These are phyloP conservation scores for Fraxinus anomala DNA, from an alignment of 257 asterid species.

Conservation along the genomic window DNA sequence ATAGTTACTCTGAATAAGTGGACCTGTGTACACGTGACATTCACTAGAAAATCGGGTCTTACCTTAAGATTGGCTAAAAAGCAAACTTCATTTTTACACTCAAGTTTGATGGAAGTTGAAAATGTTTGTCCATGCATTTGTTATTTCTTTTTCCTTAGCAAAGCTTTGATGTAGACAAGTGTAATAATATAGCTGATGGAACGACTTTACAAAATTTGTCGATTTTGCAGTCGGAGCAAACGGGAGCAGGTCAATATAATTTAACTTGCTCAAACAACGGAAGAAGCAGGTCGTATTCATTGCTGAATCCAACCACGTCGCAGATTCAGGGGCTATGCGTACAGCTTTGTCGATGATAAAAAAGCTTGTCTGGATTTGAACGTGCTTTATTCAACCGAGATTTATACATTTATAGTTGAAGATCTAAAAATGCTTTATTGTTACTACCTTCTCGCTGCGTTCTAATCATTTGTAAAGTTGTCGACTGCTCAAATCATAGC, in stretches of 20 bases:
- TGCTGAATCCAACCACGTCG: slow-evolving; percentile 47
- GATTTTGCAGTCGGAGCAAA: slow-evolving; percentile 68
- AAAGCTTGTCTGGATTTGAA: not conserved
- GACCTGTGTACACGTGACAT: not conserved
- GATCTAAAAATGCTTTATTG: not conserved
- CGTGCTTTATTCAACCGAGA: not conserved
- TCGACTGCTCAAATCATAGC: not conserved
- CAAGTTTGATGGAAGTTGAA: not conserved
- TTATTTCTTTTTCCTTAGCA: not conserved
- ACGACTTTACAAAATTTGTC: not conserved
- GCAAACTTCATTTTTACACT: not conserved
- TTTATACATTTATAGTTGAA: not conserved
- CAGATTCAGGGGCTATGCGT: slow-evolving; percentile 76
- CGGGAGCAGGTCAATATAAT: slow-evolving; percentile 51
- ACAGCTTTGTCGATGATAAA: slow-evolving; percentile 67
- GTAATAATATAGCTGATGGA: not conserved
- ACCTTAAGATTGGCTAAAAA: not conserved
- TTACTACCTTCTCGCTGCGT: not conserved
- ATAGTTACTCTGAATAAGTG: not conserved
- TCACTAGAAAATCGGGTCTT: not conserved
- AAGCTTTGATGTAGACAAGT: not conserved
- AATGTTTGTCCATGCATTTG: not conserved
- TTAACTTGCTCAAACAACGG: slow-evolving; percentile 71
- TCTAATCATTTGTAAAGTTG: not conserved
- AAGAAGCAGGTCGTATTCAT: slow-evolving; percentile 47